Base-by-base conservation (phyloP, 192 early-diverging fungal genomes). In the Coemansia sp. region DNA sequence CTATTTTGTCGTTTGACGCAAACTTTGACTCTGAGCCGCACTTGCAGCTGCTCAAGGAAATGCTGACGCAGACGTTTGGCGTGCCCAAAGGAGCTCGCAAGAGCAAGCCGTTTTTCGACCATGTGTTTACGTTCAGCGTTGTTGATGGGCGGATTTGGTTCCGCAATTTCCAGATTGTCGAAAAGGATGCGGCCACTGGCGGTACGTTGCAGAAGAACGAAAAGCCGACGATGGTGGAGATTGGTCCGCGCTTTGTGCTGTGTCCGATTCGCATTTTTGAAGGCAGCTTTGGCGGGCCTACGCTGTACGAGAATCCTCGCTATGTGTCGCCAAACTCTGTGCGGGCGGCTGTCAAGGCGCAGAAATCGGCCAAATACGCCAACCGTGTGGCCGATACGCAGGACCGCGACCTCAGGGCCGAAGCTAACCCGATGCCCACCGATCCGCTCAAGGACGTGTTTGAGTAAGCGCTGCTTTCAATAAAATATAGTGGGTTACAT, bases 31-130 rank as follows among this genome's bases (percentile, higher is more conserved):
- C 74, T 56, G 79, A 87, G 62, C 93, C 95, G 27, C 90, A 98
- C 70, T 86, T 88, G 72, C 74, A 86, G 64, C 84, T 99, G 23
- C 82, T 99, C 56, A 96, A 97, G 87, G 94, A 99, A 75, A 75
- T 99, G 41, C 91, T 99, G 59, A 91, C 88, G 35, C 94, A 95
- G 78, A 88, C 87, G 16, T 97, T 97, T 85, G 91, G 87, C 25
- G 89, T 91, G 26, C 97, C 97, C 31, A 90, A 89, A 64, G 90
- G 91, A 6, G 84, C 91, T 4, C 87, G 97, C 50, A 86, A 88
- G 69, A 87, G 92, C 83, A 99, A 99, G 77, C 97, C 97, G 45
- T 99, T 99, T 73, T 83, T 95, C 59, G 97, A 99, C 77, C 97
- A 97, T 59, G 91, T 99, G 17, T 79, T 97, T 59, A 86, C 86